Conservation (phyloP, 306 rosid genomes). For the Gillenia trifoliata region DNA sequence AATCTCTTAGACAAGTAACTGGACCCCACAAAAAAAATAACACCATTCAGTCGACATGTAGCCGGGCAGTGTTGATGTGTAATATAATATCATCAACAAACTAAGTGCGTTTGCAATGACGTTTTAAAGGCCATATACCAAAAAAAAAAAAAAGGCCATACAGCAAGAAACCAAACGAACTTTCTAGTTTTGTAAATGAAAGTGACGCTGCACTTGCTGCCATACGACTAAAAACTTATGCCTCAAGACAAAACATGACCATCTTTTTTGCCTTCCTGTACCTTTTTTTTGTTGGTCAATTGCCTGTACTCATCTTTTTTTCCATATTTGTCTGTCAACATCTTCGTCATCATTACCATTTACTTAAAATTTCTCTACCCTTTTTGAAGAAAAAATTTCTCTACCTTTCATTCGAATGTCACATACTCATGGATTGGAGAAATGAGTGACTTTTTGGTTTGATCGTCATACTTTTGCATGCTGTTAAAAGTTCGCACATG, state of each 20-base stretch:
- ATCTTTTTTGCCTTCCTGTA: neutral
- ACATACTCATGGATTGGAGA: neutral
- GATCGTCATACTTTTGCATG: neutral
- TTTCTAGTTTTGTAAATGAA: conserved; percentile 13
- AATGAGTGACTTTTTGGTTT: no score
- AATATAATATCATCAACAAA: no score
- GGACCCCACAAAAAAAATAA: no score
- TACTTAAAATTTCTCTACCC: neutral
- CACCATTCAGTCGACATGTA: no score
- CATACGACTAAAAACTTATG: neutral
- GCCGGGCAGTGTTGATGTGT: no score
- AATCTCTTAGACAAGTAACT: no score
- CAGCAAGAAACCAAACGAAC: conserved; percentile 8
- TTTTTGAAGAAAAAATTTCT: neutral
- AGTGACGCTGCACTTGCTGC: conserved; percentile 1
- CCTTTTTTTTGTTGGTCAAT: neutral
- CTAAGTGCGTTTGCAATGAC: neutral
- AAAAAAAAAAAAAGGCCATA: neutral
- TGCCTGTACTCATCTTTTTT: neutral
- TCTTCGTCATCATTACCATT: neutral
- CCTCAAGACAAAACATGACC: conserved; percentile 9
- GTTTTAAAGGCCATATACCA: neutral
- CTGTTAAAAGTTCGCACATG: neutral
- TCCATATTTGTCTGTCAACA: neutral
- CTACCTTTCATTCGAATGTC: neutral